These are phyloP conservation scores for Aspergillus nidulans DNA, from an alignment of 495 filamentous ascomycete genomes.

Conservation along the genomic window DNA sequence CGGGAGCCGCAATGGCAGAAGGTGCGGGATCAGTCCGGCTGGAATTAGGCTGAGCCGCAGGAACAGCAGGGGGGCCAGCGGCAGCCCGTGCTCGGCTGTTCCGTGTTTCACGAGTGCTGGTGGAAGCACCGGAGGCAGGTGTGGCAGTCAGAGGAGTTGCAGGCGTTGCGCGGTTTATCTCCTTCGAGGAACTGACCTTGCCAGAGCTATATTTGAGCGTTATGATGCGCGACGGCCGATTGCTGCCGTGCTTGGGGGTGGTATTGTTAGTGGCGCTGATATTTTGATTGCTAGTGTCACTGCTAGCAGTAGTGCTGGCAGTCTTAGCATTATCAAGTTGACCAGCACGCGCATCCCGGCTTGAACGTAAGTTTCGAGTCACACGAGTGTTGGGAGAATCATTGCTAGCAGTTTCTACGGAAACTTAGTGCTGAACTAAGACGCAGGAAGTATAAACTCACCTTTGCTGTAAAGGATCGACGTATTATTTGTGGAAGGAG, in stretches of 20 bases:
- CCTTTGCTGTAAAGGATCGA: constrained; percentile 9
- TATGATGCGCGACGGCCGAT: constrained; percentile 22
- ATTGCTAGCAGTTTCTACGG: constrained; percentile 13
- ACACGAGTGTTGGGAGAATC: constrained; percentile 21
- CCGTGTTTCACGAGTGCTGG: constrained; percentile 23
- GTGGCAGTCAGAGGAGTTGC: background rate
- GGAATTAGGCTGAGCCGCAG: constrained; percentile 15
- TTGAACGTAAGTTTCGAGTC: constrained; percentile 24
- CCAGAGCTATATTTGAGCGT: constrained; percentile 20
- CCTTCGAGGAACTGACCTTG: constrained; percentile 8
- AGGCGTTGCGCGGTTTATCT: constrained; percentile 3
- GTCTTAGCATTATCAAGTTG: constrained; percentile 16
- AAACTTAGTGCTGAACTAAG: background rate
- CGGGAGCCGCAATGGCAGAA: constrained; percentile 25
- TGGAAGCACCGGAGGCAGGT: background rate
- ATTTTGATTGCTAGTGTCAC: constrained; percentile 11
- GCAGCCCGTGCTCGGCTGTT: constrained; percentile 22
- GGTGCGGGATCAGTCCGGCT: constrained; percentile 12
- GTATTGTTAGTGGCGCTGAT: constrained; percentile 6
- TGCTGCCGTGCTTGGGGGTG: constrained; percentile 9
- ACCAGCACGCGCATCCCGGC: constrained; percentile 22
- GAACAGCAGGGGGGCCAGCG: constrained; percentile 11
- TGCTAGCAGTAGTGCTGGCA: constrained; percentile 8
- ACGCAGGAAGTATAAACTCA: constrained; percentile 10
- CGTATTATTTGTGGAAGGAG: constrained; percentile 8